These are phyloP conservation scores for Mycena galopus DNA, from an alignment of 768 basidiomycete genomes.

Conservation along the genomic window DNA sequence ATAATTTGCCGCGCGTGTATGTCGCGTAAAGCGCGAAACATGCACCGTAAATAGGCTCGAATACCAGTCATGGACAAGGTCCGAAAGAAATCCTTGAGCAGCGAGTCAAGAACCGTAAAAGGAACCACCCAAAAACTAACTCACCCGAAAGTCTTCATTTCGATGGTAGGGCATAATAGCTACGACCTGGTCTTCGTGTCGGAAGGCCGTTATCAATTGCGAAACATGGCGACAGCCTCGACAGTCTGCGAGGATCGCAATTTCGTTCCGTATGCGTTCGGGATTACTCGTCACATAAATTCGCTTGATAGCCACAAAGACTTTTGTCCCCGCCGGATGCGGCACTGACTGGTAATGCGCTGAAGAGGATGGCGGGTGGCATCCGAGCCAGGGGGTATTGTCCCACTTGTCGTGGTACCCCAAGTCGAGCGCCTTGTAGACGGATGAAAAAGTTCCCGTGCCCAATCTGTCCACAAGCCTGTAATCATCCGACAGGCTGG, in stretches of 20 bases:
- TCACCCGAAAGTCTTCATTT: constrained; percentile 93
- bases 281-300: constrained; percentile 98
- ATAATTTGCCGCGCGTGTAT: constrained; percentile 90
- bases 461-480: constrained; percentile 90
- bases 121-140: constrained; percentile 44
- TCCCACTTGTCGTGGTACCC: constrained; percentile 82
- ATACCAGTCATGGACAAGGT: constrained; percentile 80
- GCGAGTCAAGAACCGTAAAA: not conserved
- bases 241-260: constrained; percentile 88
- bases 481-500: constrained; percentile 77
- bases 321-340: constrained; percentile 59
- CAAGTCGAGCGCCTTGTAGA: constrained; percentile 96
- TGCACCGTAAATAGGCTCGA: constrained; percentile 89
- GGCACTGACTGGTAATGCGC: constrained; percentile 72
- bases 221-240: constrained; percentile 90
- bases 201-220: constrained; percentile 95
- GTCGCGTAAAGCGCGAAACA: constrained; percentile 91
- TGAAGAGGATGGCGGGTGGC: constrained; percentile 71
- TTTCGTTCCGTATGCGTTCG: constrained; percentile 91
- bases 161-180: constrained; percentile 94
- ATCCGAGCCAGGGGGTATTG: constrained; percentile 79
- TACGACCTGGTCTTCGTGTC: constrained; percentile 92
- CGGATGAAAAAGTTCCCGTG: constrained; percentile 98
- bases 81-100: constrained; percentile 79
- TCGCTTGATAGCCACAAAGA: constrained; percentile 94